Evolutionary conservation across 805 yeast species (phyloP), one percentile per base, ranked within the genome.

Genomic region (Kazachstania taianensis): DNA sequence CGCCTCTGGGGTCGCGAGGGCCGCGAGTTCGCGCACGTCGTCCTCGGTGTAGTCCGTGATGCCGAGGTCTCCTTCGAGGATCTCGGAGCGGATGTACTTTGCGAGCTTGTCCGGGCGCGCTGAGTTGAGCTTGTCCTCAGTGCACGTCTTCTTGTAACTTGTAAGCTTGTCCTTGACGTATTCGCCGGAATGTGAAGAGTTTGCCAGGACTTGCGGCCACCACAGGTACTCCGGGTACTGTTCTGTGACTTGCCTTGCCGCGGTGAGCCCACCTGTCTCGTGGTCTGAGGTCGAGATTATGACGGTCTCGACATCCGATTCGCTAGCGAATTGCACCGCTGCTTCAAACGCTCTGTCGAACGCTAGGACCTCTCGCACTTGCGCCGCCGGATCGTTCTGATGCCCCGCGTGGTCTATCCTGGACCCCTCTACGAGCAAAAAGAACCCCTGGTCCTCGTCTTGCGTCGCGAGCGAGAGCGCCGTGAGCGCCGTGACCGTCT

Each of bases 381-480:
- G 95, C 7, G 95, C 94, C 5, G 89, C 89, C 8, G 96, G 89
- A 56, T 87, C 96, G 53, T 87, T 86, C 49, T 72, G 78, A 61
- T 87, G 96, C 30, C 96, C 96, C 5, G 94, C 95, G 54, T 86
- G 96, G 61, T 87, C 96, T 50, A 87, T 86, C 57, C 96, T 72
- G 5, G 94, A 82, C 14, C 96, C 96, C 65, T 87, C 96, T 36
- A 87, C 74, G 57, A 87, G 56, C 40, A 87, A 58, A 63, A 87
- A 86, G 58, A 87, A 86, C 0, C 96, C 96, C 45, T 80, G 61
- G 14, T 84, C 92, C 2, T 82, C 71, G 45, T 83, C 70, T 43
- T 70, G 61, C 1, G 94, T 71, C 16, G 87, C 87, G 38, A 72
- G 63, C 2, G 70, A 62, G 44, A 86, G 66, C 0, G 85, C 76